Base-by-base conservation (phyloP, 768 basidiomycete species). In the Mycena maculata region DNA sequence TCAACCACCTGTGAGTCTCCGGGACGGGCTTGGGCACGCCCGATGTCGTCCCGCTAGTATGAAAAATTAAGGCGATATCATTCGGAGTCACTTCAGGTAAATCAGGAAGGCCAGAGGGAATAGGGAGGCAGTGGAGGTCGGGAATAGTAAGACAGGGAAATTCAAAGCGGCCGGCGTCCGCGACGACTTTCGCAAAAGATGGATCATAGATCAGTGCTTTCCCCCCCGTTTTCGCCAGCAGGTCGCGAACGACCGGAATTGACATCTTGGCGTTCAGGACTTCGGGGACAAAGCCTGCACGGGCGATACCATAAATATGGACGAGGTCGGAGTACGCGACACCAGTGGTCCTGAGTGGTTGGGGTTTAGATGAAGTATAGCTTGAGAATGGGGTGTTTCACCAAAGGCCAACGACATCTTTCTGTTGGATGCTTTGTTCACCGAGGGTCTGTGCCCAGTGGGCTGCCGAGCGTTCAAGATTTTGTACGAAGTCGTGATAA, bases 1-100 rank as follows among this genome's bases (percentile, higher is more conserved):
- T 60, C 4, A 67, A 10, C 59, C 58, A 67, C 5, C 53, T 27
- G 41, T 74, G 74, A 12, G 65, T 74, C 30, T 71, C 66, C 3
- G 70, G 76, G 28, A 78, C 65, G 20, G 73, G 71, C 54, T 76
- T 76, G 6, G 77, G 77, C 20, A 69, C 62, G 0, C 74, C 74
- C 13, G 73, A 73, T 0, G 75, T 75, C 10, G 76, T 75, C 4
- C 75, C 75, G 47, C 75, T 76, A 15, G 76, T 75, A 56, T 75
- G 77, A 22, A 77, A 76, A 13, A 77, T 74, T 47, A 76, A 68
- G 1, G 67, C 70, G 20, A 68, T 64, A 30, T 76, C 76, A 13
- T 70, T 57, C 20, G 47, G 59, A 33, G 27, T 66, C 38, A 44
- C 57, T 1, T 48, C 60, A 2, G 61, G 64, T 1, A 65, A 50